Conservation (phyloP, 2,329 filamentous ascomycete species). For the Penicillium sp. region DNA sequence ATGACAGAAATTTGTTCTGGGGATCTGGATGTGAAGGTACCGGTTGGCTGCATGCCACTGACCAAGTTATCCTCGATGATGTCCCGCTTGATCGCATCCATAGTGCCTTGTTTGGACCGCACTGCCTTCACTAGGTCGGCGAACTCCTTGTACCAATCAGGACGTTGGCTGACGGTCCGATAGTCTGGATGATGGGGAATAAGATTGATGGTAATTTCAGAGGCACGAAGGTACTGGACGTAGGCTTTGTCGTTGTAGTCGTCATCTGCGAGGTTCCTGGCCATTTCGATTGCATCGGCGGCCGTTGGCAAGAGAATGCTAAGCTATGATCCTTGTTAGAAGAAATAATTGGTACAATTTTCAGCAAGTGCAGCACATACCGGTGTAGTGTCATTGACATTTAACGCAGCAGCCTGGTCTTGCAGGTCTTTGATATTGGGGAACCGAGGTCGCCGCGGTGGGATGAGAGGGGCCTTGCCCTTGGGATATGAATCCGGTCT, state of each 20-base stretch:
- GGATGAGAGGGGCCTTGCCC: conserved; percentile 16
- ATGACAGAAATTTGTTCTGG: conserved; percentile 11
- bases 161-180: conserved; percentile 56
- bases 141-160: conserved; percentile 51
- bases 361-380: conserved; percentile 17
- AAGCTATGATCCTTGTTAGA: conserved; percentile 31
- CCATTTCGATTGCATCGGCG: conserved; percentile 37
- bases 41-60: conserved; percentile 30
- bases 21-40: conserved; percentile 9
- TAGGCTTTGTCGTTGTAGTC: conserved; percentile 67
- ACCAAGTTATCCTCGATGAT: conserved; percentile 40
- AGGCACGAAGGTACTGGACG: conserved; percentile 79
- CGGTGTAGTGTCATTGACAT: conserved; percentile 32
- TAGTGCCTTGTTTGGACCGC: conserved; percentile 42
- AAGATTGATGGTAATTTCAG: conserved; percentile 70
- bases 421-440: conserved; percentile 44
- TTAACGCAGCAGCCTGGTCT: conserved; percentile 37
- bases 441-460: conserved; percentile 28
- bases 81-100: conserved; percentile 42
- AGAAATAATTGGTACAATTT: conserved; percentile 7
- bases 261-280: conserved; percentile 31
- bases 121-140: conserved; percentile 49
- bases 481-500: conserved; percentile 27
- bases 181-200: conserved; percentile 77
- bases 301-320: conserved; percentile 35